Evolutionary conservation across 1,284 basidiomycete species (phyloP), one percentile per base, ranked within the genome.

Genomic region (Vanrija sp.): DNA sequence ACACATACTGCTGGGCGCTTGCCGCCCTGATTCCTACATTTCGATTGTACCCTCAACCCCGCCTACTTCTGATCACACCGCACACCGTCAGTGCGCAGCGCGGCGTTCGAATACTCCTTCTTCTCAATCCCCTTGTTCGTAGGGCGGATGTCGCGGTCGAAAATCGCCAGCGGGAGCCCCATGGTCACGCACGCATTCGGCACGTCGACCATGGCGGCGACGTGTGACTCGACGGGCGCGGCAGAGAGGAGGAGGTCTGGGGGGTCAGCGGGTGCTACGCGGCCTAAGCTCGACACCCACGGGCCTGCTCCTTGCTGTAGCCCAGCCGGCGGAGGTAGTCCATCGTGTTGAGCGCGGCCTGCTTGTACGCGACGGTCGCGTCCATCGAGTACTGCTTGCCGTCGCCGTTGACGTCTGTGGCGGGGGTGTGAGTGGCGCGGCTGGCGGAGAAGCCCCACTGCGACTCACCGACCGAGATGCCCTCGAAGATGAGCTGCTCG

Each of bases 181-280:
- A 88, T 75, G 0, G 85, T 88, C 2, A 87, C 86, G 64, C 85
- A 87, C 1, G 85, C 86, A 60, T 88, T 88, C 3, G 86, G 86
- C 3, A 84, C 85, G 68, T 88, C 85, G 39, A 88, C 87, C 23
- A 88, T 67, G 3, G 86, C 85, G 6, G 83, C 86, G 52, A 88
- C 81, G 63, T 88, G 86, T 7, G 51, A 20, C 39, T 90, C 88
- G 39, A 89, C 77, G 0, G 88, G 87, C 0, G 87, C 87, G 0
- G 86, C 86, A 1, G 84, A 84, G n/a, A 89, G 78, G 8, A 89
- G 76, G 7, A 89, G 79, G 64, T 89, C 85, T 82, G 39, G 19
- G 10, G 41, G n/a, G 37, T 39, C n/a, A 31, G n/a, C 24, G 6
- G 16, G 12, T 38, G 24, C n/a, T n/a, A n/a, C 4, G 24, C 9